Evolutionary conservation across 2,329 filamentous ascomycete species (phyloP).

Genomic region (Cytospora chrysosperma): DNA sequence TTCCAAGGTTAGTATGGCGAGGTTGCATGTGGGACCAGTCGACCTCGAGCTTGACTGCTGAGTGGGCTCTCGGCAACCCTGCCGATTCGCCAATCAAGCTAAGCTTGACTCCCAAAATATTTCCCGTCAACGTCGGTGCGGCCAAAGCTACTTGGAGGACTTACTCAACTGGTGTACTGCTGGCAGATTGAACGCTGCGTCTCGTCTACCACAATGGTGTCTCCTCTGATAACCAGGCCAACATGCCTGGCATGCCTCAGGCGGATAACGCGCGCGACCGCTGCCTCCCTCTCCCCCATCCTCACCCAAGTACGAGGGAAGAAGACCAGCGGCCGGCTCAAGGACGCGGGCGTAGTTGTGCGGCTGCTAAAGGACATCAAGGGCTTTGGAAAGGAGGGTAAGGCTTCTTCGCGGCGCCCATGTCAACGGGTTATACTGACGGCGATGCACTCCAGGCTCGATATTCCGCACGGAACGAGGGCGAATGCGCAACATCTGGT

Average conservation of each 20-base stretch:
- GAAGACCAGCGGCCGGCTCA: constrained; percentile 36
- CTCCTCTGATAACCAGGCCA: constrained; percentile 26
- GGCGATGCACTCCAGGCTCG: constrained; percentile 28
- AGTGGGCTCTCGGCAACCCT: constrained; percentile 4
- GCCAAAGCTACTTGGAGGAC: background rate
- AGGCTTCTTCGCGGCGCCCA: no score
- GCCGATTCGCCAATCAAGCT: constrained; percentile 15
- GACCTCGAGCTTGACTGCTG: background rate
- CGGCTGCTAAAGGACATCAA: constrained; percentile 42
- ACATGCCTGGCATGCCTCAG: constrained; percentile 32
- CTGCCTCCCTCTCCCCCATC: constrained; percentile 27
- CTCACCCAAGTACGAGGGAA: constrained; percentile 38
- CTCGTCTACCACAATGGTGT: constrained; percentile 25
- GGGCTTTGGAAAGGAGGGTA: constrained; percentile 38
- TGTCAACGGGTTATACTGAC: no score
- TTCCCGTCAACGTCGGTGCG: constrained; percentile 5
- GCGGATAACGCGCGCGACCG: constrained; percentile 27
- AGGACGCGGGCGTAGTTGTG: constrained; percentile 44
- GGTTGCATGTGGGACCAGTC: no score
- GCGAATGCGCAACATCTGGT: constrained; percentile 40
- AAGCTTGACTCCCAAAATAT: constrained; percentile 19
- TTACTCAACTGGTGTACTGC: constrained; percentile 10
- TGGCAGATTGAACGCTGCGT: constrained; percentile 4
- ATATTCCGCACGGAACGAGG: constrained; percentile 36
- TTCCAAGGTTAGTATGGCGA: no score